Evolutionary conservation across 2,329 filamentous ascomycete genomes (phyloP).

Genomic region (Trichophyton simii): DNA sequence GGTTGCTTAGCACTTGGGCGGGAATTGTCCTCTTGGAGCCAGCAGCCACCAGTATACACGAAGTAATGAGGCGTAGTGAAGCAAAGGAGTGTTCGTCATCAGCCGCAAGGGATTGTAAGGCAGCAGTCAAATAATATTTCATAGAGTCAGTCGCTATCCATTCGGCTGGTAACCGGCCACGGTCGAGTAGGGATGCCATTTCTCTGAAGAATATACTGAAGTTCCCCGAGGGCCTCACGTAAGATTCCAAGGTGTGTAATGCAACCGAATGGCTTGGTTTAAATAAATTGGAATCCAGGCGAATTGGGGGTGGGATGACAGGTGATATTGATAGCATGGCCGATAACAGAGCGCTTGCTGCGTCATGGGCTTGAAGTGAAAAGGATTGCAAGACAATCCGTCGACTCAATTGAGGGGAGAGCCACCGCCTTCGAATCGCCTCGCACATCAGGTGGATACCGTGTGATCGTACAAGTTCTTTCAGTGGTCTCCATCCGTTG

Average conservation of each 20-base stretch:
- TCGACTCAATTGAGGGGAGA: constrained; percentile 22
- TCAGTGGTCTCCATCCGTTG: constrained; percentile 29
- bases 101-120: constrained; percentile 27
- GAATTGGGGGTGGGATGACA: constrained; percentile 14
- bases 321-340: constrained; percentile 17
- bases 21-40: background rate
- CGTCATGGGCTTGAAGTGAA: constrained; percentile 23
- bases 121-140: constrained; percentile 26
- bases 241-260: constrained; percentile 22
- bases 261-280: constrained; percentile 22
- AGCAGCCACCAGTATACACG: constrained; percentile 4
- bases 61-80: constrained; percentile 12
- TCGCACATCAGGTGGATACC: constrained; percentile 28
- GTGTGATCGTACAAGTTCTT: constrained; percentile 30
- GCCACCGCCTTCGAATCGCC: constrained; percentile 26
- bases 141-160: constrained; percentile 31
- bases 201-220: constrained; percentile 25
- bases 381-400: constrained; percentile 25
- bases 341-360: constrained; percentile 25
- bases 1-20: background rate
- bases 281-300: constrained; percentile 17
- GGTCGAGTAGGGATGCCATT: constrained; percentile 24
- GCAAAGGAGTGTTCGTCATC: constrained; percentile 23
- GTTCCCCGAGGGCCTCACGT: constrained; percentile 14
- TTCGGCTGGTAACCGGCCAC: constrained; percentile 24